Conservation (phyloP, 768 basidiomycete species). For the Clitopilus hobsonii region DNA sequence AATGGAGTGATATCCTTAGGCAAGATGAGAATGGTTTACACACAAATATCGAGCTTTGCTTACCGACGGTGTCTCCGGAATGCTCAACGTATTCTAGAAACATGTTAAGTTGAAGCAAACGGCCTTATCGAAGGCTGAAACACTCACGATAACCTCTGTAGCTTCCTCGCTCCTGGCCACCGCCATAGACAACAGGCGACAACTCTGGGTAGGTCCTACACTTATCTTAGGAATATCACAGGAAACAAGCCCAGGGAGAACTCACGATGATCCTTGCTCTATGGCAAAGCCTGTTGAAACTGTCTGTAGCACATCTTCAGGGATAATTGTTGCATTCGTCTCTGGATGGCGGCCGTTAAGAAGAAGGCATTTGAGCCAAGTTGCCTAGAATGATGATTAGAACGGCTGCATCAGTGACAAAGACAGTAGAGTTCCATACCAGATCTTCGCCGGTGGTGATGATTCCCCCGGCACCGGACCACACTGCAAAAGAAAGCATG, state of each 20-base stretch:
- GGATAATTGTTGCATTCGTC: constrained; percentile 18
- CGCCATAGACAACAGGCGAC: constrained; percentile 22
- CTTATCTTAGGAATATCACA: background rate
- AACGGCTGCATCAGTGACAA: background rate
- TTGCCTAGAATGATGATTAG: constrained; percentile 13
- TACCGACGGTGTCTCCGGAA: background rate
- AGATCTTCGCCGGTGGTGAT: constrained; percentile 22
- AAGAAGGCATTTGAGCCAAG: constrained; percentile 24
- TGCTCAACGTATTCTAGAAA: background rate
- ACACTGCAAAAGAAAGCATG: constrained; percentile 6
- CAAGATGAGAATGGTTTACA: background rate
- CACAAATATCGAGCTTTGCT: background rate
- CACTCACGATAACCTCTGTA: constrained; percentile 21
- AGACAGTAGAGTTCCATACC: constrained; percentile 7
- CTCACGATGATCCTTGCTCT: constrained; percentile 11
- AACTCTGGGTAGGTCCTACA: constrained; percentile 16
- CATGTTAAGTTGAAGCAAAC: background rate
- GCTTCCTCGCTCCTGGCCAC: constrained; percentile 14
- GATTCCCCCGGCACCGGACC: constrained; percentile 23
- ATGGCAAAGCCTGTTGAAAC: constrained; percentile 19
- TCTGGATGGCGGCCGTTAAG: constrained; percentile 17
- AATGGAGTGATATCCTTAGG: constrained; percentile 7
- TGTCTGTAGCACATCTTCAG: constrained; percentile 16
- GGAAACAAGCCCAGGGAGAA: background rate
- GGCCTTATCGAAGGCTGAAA: background rate